A percentile compares a stretch with the other conserved stretches of the same genome.
Conservation (phyloP, 2,329 filamentous ascomycete species). For the Tolypocladium sp. region DNA sequence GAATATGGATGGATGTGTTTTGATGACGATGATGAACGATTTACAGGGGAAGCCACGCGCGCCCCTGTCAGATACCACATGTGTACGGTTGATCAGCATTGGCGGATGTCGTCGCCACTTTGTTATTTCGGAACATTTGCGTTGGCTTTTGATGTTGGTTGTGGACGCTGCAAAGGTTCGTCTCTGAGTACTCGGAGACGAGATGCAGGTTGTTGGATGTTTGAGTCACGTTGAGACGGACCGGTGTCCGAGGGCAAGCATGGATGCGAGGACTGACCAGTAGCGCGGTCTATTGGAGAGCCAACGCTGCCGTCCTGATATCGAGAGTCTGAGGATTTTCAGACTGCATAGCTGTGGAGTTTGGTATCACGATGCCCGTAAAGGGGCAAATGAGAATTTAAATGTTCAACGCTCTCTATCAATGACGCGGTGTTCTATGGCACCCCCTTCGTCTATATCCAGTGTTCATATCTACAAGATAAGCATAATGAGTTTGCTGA, state of each 20-base stretch:
- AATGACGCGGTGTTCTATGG: not conserved
- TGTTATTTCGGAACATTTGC: not conserved
- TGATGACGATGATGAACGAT: slow-evolving; percentile 5
- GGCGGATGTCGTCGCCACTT: not conserved
- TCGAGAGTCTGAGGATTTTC: not conserved
- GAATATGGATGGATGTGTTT: slow-evolving; percentile 6
- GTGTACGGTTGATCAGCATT: slow-evolving; percentile 7
- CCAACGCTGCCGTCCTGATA: not conserved
- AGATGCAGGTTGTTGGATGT: not conserved
- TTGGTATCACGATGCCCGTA: not conserved
- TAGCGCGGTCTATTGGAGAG: not conserved
- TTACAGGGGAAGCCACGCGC: slow-evolving; percentile 3
- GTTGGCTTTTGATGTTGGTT: not conserved
- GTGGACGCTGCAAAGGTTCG: not conserved
- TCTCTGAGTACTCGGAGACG: not conserved
- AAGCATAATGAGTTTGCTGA: no score
- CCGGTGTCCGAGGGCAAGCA: not conserved
- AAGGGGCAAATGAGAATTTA: not conserved
- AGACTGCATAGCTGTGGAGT: not conserved
- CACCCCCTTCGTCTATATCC: not conserved
- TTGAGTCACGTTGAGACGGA: not conserved
- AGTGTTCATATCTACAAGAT: not conserved
- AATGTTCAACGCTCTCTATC: not conserved
- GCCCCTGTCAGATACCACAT: slow-evolving; percentile 16
- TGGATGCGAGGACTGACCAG: not conserved